Percentiles rank a stretch among this genome's conserved stretches.
Evolutionary conservation across 1,284 basidiomycete species (phyloP).

Genomic region (Athelia sp.): DNA sequence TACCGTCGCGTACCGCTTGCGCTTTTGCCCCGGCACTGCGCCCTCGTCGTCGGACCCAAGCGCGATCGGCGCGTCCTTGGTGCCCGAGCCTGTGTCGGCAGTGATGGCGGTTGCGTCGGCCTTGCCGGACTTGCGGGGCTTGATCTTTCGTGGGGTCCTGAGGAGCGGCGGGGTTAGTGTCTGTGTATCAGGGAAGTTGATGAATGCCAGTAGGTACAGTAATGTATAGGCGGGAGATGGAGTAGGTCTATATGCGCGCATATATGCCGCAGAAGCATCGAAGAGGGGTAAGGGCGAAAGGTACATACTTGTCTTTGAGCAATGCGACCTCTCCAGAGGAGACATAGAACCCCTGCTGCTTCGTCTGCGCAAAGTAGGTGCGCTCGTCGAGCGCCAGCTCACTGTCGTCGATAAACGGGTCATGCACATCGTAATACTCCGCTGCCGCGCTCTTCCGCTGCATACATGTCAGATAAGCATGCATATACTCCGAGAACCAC

Average conservation of each 20-base stretch:
- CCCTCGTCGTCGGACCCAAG: constrained; percentile 23
- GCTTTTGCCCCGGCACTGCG: constrained; percentile 33
- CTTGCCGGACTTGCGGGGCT: constrained; percentile 47
- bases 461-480: constrained; percentile 6
- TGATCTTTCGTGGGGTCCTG: constrained; percentile 60
- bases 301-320: constrained; percentile 58
- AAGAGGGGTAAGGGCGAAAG: neutral
- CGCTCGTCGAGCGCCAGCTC: constrained; percentile 89
- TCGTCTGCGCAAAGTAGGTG: constrained; percentile 68
- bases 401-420: constrained; percentile 97
- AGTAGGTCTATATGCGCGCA: no score
- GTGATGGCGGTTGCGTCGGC: neutral
- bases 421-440: constrained; percentile 85
- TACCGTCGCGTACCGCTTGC: constrained; percentile 44
- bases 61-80: constrained; percentile 20
- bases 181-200: no score
- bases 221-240: no score
- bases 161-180: neutral
- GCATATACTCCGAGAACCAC: neutral
- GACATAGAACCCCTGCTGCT: constrained; percentile 93
- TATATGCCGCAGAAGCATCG: no score
- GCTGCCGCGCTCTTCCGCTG: constrained; percentile 54
- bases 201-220: no score
- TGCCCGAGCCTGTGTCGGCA: constrained; percentile 10
- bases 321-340: constrained; percentile 81